Conservation (phyloP, 345 rosid species). For the Anastatica hierochuntica region DNA sequence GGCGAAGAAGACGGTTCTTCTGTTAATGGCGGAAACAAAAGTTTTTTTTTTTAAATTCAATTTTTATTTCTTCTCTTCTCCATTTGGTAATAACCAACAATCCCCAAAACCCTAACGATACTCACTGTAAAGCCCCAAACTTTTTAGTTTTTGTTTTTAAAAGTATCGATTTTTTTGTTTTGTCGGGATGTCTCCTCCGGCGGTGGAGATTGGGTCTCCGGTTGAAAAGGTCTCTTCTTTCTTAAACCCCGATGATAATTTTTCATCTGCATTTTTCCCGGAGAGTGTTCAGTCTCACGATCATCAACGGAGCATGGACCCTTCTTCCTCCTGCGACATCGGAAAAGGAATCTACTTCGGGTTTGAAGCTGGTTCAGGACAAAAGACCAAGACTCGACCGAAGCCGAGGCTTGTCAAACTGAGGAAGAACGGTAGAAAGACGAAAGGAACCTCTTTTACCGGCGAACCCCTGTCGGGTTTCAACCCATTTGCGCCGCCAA, state of each 20-base stretch:
- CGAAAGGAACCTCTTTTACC: constrained; percentile 16
- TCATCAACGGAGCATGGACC: constrained; percentile 16
- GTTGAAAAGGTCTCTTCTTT: constrained; percentile 8
- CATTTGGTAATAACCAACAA: too few relatives aligned
- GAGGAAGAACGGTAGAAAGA: constrained; percentile 44
- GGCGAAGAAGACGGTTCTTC: too few relatives aligned
- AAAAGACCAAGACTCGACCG: constrained; percentile 20
- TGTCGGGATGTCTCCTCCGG: constrained; percentile 36
- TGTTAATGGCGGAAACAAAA: too few relatives aligned
- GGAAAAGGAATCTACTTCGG: too few relatives aligned
- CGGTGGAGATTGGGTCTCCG: constrained; percentile 28
- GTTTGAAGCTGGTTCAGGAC: constrained; percentile 20
- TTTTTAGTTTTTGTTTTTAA: too few relatives aligned
- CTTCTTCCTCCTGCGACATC: too few relatives aligned
- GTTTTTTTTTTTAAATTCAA: too few relatives aligned
- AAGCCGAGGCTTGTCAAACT: constrained; percentile 53
- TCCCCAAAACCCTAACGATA: too few relatives aligned
- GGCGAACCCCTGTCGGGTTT: constrained; percentile 29
- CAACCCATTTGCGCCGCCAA: constrained; percentile 38
- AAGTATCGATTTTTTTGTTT: too few relatives aligned
- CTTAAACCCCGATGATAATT: constrained; percentile 16
- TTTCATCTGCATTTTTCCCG: constrained; percentile 13
- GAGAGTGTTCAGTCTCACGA: too few relatives aligned
- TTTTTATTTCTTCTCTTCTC: too few relatives aligned
- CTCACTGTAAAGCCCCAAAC: too few relatives aligned